Conservation (phyloP, 768 basidiomycete genomes). For the Roridomyces roridus region DNA sequence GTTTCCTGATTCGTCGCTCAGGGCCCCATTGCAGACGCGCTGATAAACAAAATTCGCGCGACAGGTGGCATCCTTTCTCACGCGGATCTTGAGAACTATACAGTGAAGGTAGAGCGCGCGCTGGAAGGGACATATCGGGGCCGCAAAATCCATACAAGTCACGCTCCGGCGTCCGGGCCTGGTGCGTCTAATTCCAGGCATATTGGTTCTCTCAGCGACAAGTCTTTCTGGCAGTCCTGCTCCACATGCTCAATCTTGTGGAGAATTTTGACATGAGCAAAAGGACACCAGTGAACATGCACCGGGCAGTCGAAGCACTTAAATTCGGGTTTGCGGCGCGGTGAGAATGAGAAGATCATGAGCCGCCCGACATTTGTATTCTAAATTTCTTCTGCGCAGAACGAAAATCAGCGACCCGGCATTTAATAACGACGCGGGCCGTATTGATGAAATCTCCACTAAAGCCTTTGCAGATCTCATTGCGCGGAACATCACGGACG, state of each 20-base stretch:
- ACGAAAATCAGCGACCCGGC: conserved; percentile 84
- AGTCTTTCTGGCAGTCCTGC: conserved; percentile 53
- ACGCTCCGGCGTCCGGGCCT: conserved; percentile 87
- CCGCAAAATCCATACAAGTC: conserved; percentile 82
- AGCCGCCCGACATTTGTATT: neutral
- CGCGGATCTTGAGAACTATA: conserved; percentile 75
- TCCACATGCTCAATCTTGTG: conserved; percentile 91
- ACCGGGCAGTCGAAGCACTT: conserved; percentile 83
- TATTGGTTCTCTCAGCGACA: neutral
- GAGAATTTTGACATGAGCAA: conserved; percentile 72
- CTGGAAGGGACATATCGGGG: conserved; percentile 79
- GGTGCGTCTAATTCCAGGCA: conserved; percentile 37
- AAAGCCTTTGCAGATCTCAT: conserved; percentile 71
- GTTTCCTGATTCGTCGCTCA: conserved; percentile 32
- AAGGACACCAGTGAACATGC: conserved; percentile 68
- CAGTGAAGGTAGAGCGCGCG: conserved; percentile 72
- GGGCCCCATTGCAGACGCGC: conserved; percentile 83
- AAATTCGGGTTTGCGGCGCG: conserved; percentile 72
- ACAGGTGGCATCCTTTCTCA: conserved; percentile 84
- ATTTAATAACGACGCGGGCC: conserved; percentile 60
- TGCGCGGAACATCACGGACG: conserved; percentile 80
- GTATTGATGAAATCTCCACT: conserved; percentile 69
- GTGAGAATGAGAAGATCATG: conserved; percentile 31
- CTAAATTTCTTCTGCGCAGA: conserved; percentile 42
- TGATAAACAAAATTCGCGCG: conserved; percentile 70